Evolutionary conservation across 768 basidiomycete species (phyloP).

Genomic region (Pholiota conissans): DNA sequence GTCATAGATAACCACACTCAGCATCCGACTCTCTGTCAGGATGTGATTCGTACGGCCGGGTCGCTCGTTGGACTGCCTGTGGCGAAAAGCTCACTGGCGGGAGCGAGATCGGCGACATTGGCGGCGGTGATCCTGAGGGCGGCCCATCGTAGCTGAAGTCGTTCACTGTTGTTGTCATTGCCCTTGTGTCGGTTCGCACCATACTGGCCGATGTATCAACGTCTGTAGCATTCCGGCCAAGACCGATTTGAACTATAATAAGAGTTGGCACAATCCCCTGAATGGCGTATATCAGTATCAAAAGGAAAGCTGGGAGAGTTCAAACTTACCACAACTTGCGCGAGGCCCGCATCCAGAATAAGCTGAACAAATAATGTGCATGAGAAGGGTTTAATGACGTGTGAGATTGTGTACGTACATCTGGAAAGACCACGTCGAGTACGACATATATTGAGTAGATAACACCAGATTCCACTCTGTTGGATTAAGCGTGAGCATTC

Average conservation of each 20-base stretch:
- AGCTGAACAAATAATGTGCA: constrained; percentile 11
- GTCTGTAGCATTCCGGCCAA: constrained; percentile 22
- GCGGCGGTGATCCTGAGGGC: constrained; percentile 17
- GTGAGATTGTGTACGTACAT: constrained; percentile 12
- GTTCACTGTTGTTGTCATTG: constrained; percentile 14
- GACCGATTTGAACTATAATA: constrained; percentile 30
- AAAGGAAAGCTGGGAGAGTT: background rate
- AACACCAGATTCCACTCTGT: constrained; percentile 31
- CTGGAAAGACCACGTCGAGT: constrained; percentile 22
- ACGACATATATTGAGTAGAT: constrained; percentile 30
- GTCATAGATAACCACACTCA: constrained; percentile 18
- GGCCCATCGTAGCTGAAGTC: constrained; percentile 19
- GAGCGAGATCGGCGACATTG: constrained; percentile 13
- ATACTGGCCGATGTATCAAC: constrained; percentile 21
- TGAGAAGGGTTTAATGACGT: background rate
- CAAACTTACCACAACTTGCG: constrained; percentile 27
- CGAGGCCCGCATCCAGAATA: constrained; percentile 23
- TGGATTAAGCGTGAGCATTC: constrained; percentile 17
- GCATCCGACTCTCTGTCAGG: constrained; percentile 11
- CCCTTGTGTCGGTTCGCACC: constrained; percentile 22
- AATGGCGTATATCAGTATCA: constrained; percentile 7
- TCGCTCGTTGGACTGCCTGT: constrained; percentile 13
- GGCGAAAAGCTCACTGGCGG: constrained; percentile 17
- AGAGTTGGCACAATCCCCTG: constrained; percentile 32
- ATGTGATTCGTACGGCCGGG: constrained; percentile 11